Evolutionary conservation across 2,329 filamentous ascomycete genomes (phyloP), one percentile per base, ranked within the genome.

Genomic region (Fusarium mexicanum): DNA sequence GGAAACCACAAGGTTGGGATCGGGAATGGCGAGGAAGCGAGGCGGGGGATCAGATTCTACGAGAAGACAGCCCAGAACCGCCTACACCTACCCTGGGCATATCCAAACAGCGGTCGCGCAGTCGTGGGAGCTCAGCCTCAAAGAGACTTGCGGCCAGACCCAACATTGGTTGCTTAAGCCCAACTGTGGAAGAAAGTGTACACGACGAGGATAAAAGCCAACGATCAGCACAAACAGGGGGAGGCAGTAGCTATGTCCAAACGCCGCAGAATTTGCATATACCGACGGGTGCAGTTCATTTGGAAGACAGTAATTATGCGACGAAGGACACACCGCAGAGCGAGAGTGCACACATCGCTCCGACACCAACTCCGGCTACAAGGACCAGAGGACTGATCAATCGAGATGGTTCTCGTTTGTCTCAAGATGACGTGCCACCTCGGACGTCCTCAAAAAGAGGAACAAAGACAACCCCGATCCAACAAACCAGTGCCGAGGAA

Each of bases 1-100:
- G 78, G 57, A 83, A 80, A 26, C 83, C 85, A 33, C 79, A 77
- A 29, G 81, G 83, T 22, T 86, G 76, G 75, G 71, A 77, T 35
- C 60, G 60, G 33, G 67, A 71, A 44, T 75, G 69, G 73, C 59
- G 78, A 78, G 74, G 78, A 46, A 71, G 75, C 13, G 44, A 60
- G 20, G 33, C 11, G 24, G 37, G 74, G 37, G 33, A 57, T 20
- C 31, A 73, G 71, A 29, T 69, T 64, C 20, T 54, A 58, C 29
- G 43, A 64, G 22, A 70, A 67, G 76, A 68, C 22, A 85, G 84
- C 12, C 81, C 84, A 13, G 81, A 82, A n/a, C 81, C 82, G 4
- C 81, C 79, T 43, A 84, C 81, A 37, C 80, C 83, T 38, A 82
- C 81, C 2, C 53, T 69, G 13, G 69, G 69, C 29, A 50, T 77